Evolutionary conservation across 2,329 filamentous ascomycete genomes (phyloP), one percentile per base, ranked within the genome.

Genomic region (Clonostachys byssicola): DNA sequence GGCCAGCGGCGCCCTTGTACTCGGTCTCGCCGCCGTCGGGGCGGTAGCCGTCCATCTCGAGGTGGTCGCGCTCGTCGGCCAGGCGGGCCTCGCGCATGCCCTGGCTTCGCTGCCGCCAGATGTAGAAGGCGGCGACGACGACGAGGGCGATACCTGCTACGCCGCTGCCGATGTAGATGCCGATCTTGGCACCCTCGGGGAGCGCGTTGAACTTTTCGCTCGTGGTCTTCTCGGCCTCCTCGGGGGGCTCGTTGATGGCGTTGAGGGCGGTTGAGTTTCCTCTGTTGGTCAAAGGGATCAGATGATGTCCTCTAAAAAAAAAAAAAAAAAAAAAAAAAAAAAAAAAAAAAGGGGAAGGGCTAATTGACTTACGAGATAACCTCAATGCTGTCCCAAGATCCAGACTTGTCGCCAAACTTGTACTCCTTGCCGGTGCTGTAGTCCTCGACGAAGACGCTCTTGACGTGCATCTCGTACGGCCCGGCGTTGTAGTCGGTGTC

Each of bases 401-500:
- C 87, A 1, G 74, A 71, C 38, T 69, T 68, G 58, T 88, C 86
- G 23, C 73, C 72, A 56, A 81, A 91, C 42, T 75, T 65, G 60
- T 91, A 92, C 55, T 81, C 78, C 55, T 80, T 80, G 48, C 82
- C 80, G 44, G 73, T 78, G 58, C 78, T 80, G 66, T 78, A 81
- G 54, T 85, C 80, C 46, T 81, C 68, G 3, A 81, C 62, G 16
- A 60, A 61, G 12, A 71, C 71, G 33, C 74, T 80, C 72, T 88
- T 80, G 53, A 92, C 77, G 50, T 80, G 82, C 88, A 92, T 92
- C 56, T 75, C 83, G 70, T 80, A 92, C 1, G 88, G 88, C 0
- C 73, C 84, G 23, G 78, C 59, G 44, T 63, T 60, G 63, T 85
- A 92, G 62, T 90, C 75, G 40, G 86, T 89, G 45, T 71, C 58